Base-by-base conservation (phyloP, 164 flowering plant species). In the Saururus chinensis region DNA sequence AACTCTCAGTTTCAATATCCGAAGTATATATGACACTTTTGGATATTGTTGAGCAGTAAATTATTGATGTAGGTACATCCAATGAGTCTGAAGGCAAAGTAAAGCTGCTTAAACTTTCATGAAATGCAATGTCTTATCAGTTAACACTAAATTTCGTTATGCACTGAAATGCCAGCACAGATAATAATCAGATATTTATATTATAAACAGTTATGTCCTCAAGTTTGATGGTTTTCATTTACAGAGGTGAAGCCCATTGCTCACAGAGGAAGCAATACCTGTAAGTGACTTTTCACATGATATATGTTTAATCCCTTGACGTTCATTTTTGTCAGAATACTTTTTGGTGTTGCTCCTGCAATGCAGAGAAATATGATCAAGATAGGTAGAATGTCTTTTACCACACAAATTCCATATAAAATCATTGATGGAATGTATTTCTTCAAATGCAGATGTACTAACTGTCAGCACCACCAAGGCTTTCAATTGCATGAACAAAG, bases 381-480 rank as follows among this genome's bases (percentile, higher is more conserved):
- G 37, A 6, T 2, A 30, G 37, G 6, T 2, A 30, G 37, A 30
- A 30, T 6, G 2, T 30, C 6, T 30, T 30, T 30, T 6, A 30
- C 6, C 37, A 30, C 37, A 30, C 2, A 35, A 11, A 30, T 12
- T 53, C 42, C 45, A 40, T 23, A 42, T 8, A 20, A 22, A n/a
- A 60, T 60, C 40, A 60, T 14, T 19, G n/a, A 17, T 21, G 45
- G n/a, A 41, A 20, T 42, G 8, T 48, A 9, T 16, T 40, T 40
- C 56, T 14, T 12, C 20, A 19, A 19, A 17, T 26, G 16, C 37
- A 21, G 26, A 61, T 21, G 20, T 61, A 72, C 82, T 9, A 41
- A 85, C 91, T 70, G 65, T 85, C 91, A 77, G 85, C 68, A 42
- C 91, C 91, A 67, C 88, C 91, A 71, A 85, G 88, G 58, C 75